These are phyloP conservation scores for Fusarium sublunatum DNA, from an alignment of 2,329 filamentous ascomycete species.

Conservation along the genomic window DNA sequence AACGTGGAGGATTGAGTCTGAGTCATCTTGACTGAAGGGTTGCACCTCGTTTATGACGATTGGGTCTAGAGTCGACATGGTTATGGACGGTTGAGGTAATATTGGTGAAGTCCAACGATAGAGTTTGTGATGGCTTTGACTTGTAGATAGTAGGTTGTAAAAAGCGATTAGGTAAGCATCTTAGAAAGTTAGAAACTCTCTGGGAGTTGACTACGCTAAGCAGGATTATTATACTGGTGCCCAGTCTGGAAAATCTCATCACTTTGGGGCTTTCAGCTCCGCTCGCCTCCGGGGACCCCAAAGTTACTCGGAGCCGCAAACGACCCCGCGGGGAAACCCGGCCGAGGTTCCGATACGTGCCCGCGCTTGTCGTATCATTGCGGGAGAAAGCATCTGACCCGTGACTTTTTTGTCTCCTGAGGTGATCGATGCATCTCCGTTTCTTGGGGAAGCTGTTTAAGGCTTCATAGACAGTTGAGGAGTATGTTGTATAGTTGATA, in stretches of 20 bases:
- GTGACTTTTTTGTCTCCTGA: slow-evolving; percentile 21
- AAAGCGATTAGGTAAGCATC: neutral
- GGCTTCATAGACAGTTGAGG: neutral
- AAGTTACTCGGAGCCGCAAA: slow-evolving; percentile 22
- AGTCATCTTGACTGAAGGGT: neutral
- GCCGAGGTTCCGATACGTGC: slow-evolving; percentile 32
- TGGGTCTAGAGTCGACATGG: slow-evolving; percentile 16
- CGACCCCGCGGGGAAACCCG: slow-evolving; percentile 27
- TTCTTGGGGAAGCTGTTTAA: neutral
- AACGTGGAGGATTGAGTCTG: slow-evolving; percentile 10
- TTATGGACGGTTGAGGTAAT: neutral
- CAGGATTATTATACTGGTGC: slow-evolving; percentile 8
- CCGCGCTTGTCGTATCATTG: slow-evolving; percentile 11
- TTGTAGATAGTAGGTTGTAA: neutral
- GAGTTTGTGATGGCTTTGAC: neutral
- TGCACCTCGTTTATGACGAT: slow-evolving; percentile 17
- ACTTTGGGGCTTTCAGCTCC: slow-evolving; percentile 5
- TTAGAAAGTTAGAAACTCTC: neutral
- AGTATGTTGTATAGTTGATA: neutral
- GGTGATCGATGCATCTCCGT: neutral
- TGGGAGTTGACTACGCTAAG: neutral
- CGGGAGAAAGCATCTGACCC: neutral
- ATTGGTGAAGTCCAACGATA: too few relatives aligned
- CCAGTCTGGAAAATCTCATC: neutral
- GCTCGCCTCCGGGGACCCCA: slow-evolving; percentile 20